Evolutionary conservation across 139 green algal genomes (phyloP).

Genomic region (Asterochloris erici): DNA sequence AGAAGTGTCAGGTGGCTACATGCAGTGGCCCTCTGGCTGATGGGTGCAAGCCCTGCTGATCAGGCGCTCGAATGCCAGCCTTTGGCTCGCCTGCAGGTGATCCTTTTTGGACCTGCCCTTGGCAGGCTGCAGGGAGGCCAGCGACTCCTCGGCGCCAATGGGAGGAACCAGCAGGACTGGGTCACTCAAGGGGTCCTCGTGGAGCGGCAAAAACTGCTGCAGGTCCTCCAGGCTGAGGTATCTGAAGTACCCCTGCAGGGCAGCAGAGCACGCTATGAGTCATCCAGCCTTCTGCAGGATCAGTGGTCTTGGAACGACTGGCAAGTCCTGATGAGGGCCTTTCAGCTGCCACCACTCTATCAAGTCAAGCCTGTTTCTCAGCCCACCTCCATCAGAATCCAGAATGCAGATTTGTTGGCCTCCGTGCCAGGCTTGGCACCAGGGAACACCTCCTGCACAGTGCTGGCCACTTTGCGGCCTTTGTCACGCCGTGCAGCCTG

Average conservation of each 20-base stretch:
- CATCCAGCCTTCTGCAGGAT: too few relatives aligned
- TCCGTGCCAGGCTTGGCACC: conserved; percentile 43
- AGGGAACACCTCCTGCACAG: conserved; percentile 31
- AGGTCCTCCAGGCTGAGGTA: conserved; percentile 72
- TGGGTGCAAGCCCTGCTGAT: too few relatives aligned
- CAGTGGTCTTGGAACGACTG: too few relatives aligned
- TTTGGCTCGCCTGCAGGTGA: not conserved
- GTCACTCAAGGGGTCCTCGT: conserved; percentile 40
- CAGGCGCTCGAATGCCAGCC: too few relatives aligned
- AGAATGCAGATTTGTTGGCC: conserved; percentile 53
- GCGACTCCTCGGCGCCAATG: conserved; percentile 30
- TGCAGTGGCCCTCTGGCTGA: too few relatives aligned
- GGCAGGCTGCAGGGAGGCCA: too few relatives aligned
- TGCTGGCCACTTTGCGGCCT: conserved; percentile 25
- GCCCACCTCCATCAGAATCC: conserved; percentile 64
- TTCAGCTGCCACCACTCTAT: not conserved
- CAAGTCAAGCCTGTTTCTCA: not conserved
- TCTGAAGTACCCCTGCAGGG: conserved; percentile 70
- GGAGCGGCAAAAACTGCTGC: conserved; percentile 36
- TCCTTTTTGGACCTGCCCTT: not conserved
- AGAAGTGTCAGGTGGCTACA: too few relatives aligned
- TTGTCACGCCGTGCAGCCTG: conserved; percentile 38
- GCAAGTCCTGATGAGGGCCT: too few relatives aligned
- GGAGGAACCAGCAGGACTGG: conserved; percentile 48
- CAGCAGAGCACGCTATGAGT: not conserved